Evolutionary conservation across 768 basidiomycete genomes (phyloP), one percentile per base, ranked within the genome.

Genomic region (Rhizopogon vinicolor): DNA sequence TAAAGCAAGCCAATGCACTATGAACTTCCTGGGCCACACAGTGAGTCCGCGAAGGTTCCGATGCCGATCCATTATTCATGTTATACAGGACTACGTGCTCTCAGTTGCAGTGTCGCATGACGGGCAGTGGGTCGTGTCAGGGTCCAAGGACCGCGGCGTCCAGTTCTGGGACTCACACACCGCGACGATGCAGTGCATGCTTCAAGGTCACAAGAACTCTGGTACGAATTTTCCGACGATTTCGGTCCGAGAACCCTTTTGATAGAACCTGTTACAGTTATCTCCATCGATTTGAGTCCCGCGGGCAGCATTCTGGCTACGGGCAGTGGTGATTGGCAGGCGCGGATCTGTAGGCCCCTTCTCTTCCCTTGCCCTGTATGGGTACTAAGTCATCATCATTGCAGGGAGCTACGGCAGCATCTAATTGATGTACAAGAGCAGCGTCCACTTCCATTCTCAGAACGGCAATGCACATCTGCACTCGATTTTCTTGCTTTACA

Each of bases 201-300:
- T 71, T 29, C 69, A 70, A 48, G 69, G 69, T 7, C 69, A 71
- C 46, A 71, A 67, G 9, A 60, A 71, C 46, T 71, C 69, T 31
- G 69, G 69, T 71, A 42, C 53, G 69, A 50, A 54, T 14, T 65
- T 70, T 55, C 40, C 22, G n/a, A 31, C 35, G 50, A 39, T 31
- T 37, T 16, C 28, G 48, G 19, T 16, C 19, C 5, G 48, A 49
- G 8, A 35, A 48, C 33, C n/a, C 29, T 18, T 33, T 42, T 41
- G 25, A 49, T 49, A 22, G 37, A 51, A 51, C 37, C 10, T 41
- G 40, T 25, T 10, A 29, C 50, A 73, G 72, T 75, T 19, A 75
- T 72, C 10, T 69, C 74, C 35, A 71, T 74, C n/a, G 74, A 72
- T 64, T 63, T 74, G 50, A 66, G 69, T 55, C 60, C 55, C 22